Percentiles rank a stretch among this genome's conserved stretches.
phyloP scores from a whole-genome alignment of 2,329 filamentous ascomycete species.

The Macrophomina phaseolina region DNA sequence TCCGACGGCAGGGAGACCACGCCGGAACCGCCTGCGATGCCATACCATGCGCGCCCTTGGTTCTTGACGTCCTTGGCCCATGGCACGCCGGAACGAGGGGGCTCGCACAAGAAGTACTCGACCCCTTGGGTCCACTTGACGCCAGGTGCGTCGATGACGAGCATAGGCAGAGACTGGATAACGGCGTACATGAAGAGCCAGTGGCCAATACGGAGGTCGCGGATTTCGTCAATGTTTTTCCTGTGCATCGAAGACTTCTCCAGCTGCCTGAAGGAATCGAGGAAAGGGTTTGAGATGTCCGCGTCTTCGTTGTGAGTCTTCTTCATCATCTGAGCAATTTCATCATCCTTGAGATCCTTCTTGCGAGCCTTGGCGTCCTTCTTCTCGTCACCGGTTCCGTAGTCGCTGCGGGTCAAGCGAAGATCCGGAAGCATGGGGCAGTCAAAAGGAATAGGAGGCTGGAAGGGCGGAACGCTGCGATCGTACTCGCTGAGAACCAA shows the following conservation, averaged over 20 bases:
- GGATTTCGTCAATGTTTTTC: constrained; percentile 69
- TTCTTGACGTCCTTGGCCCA: constrained; percentile 70
- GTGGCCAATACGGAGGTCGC: constrained; percentile 74
- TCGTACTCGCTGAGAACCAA: constrained; percentile 88
- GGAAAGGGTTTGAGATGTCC: constrained; percentile 64
- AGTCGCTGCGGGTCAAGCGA: constrained; percentile 68
- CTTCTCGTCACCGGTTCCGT: constrained; percentile 69
- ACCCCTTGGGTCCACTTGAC: constrained; percentile 72
- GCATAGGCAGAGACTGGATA: constrained; percentile 76
- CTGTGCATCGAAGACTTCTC: constrained; percentile 71
- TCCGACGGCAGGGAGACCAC: constrained; percentile 68
- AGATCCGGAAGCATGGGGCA: constrained; percentile 78
- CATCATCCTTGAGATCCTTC: constrained; percentile 77
- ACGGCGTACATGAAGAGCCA: constrained; percentile 84
- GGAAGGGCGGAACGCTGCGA: constrained; percentile 83
- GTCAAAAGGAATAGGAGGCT: constrained; percentile 91
- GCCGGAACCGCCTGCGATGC: constrained; percentile 69
- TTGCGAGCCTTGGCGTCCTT: constrained; percentile 75
- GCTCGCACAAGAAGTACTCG: constrained; percentile 82
- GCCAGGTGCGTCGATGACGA: constrained; percentile 76
- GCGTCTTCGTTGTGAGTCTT: constrained; percentile 82
- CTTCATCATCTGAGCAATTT: constrained; percentile 77
- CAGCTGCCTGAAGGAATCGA: constrained; percentile 72
- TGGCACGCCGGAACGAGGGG: constrained; percentile 72
- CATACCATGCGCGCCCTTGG: constrained; percentile 72